Conservation (phyloP, 768 basidiomycete species). For the Pholiota molesta region DNA sequence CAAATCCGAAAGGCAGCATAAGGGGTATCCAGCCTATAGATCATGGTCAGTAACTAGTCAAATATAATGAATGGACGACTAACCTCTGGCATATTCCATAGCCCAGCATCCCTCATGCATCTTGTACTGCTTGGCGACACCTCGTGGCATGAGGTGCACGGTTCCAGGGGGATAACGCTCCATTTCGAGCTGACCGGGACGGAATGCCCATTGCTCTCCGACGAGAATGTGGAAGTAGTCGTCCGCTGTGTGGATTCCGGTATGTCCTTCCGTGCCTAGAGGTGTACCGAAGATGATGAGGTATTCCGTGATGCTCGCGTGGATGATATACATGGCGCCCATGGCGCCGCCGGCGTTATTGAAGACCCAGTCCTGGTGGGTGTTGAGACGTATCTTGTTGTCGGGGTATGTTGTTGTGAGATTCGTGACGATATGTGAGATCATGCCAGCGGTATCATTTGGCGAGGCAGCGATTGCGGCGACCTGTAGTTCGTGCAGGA, state of each 20-base stretch:
- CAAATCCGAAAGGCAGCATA: slow-evolving; percentile 94
- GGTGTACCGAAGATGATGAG: slow-evolving; percentile 96
- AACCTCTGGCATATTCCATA: slow-evolving; percentile 92
- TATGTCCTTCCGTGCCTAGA: slow-evolving; percentile 95
- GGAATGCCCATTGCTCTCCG: slow-evolving; percentile 95
- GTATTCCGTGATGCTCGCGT: slow-evolving; percentile 96
- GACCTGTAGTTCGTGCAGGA: slow-evolving; percentile 73
- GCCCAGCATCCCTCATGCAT: slow-evolving; percentile 98
- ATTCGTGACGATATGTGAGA: slow-evolving; percentile 80
- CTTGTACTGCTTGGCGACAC: slow-evolving; percentile 93
- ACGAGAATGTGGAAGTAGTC: slow-evolving; percentile 97
- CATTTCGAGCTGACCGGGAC: slow-evolving; percentile 78
- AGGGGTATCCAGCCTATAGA: slow-evolving; percentile 90
- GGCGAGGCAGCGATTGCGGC: slow-evolving; percentile 70
- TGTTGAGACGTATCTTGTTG: slow-evolving; percentile 54
- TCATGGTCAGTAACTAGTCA: neutral
- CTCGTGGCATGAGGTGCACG: slow-evolving; percentile 83
- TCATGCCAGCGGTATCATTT: slow-evolving; percentile 71
- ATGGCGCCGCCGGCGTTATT: slow-evolving; percentile 98
- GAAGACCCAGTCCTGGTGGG: slow-evolving; percentile 87
- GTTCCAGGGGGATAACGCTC: slow-evolving; percentile 85
- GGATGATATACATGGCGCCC: slow-evolving; percentile 98
- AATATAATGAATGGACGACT: slow-evolving; percentile 22
- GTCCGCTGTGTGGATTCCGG: slow-evolving; percentile 92
- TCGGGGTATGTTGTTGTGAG: slow-evolving; percentile 74